Conservation (phyloP, 768 basidiomycete species). For the Scleroderma citrinum region DNA sequence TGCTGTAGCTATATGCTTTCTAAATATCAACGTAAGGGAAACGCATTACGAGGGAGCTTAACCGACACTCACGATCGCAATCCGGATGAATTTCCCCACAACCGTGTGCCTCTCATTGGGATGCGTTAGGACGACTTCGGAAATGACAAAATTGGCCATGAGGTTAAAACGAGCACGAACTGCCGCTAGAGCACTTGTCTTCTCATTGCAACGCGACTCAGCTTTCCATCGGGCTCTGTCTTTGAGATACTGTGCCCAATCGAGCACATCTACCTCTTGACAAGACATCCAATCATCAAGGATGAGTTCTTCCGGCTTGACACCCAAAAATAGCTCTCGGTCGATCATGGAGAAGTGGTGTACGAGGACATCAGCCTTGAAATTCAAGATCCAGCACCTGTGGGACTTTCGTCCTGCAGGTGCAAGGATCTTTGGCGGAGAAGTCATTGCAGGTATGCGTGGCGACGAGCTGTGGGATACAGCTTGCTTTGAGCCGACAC, state of each 20-base stretch:
- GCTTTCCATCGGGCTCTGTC: conserved; percentile 65
- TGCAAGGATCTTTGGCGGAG: conserved; percentile 32
- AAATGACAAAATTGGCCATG: conserved; percentile 71
- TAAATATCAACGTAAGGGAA: conserved; percentile 22
- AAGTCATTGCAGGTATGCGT: conserved; percentile 13
- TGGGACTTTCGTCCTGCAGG: conserved; percentile 42
- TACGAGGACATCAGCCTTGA: conserved; percentile 57
- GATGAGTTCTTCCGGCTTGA: conserved; percentile 87
- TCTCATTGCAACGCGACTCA: conserved; percentile 50
- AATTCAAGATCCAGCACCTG: conserved; percentile 66
- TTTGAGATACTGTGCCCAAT: conserved; percentile 80
- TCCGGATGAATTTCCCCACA: conserved; percentile 73
- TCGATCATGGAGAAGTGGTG: conserved; percentile 86
- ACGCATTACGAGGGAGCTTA: background rate
- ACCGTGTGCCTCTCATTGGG: conserved; percentile 59
- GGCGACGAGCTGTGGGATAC: conserved; percentile 26
- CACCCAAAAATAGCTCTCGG: conserved; percentile 74
- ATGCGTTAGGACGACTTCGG: conserved; percentile 75
- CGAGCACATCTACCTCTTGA: conserved; percentile 61
- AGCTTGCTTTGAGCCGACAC: conserved; percentile 38
- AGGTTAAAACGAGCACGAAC: conserved; percentile 82
- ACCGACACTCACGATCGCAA: conserved; percentile 66
- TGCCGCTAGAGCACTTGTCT: conserved; percentile 66
- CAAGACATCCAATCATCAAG: conserved; percentile 62
- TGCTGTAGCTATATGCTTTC: conserved; percentile 77